Conservation (phyloP, 345 rosid genomes). For the Eucalyptus regnans region DNA sequence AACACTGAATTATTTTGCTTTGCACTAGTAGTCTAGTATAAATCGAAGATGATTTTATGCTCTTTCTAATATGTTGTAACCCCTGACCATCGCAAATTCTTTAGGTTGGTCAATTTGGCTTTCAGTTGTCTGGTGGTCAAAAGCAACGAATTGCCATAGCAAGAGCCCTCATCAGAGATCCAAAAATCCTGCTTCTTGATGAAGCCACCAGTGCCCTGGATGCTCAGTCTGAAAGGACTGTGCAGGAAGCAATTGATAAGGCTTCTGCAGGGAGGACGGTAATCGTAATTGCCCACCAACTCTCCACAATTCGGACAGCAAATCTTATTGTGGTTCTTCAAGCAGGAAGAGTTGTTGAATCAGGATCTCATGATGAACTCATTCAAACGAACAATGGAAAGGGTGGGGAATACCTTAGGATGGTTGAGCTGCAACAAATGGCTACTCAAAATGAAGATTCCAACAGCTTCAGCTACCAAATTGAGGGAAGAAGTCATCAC, state of each 20-base stretch:
- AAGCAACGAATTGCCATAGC: conserved; percentile 72
- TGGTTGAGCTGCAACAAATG: conserved; percentile 41
- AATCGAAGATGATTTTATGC: neutral
- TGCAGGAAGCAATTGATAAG: conserved; percentile 52
- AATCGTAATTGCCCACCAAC: conserved; percentile 55
- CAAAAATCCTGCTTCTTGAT: conserved; percentile 52
- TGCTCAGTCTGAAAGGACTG: conserved; percentile 49
- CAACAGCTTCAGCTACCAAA: neutral
- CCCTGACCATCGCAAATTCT: neutral
- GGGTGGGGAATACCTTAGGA: conserved; percentile 33
- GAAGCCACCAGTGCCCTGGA: conserved; percentile 74
- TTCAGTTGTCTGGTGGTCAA: conserved; percentile 68
- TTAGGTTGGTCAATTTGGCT: conserved; percentile 61
- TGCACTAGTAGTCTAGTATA: neutral
- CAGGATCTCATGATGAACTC: conserved; percentile 47
- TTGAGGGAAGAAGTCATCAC: conserved; percentile 7
- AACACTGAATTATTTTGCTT: neutral
- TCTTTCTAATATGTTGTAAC: neutral
- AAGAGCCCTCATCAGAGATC: conserved; percentile 50
- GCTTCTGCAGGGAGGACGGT: conserved; percentile 54
- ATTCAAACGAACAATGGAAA: conserved; percentile 12
- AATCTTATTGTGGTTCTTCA: conserved; percentile 39
- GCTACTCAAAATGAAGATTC: conserved; percentile 7
- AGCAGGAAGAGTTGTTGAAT: conserved; percentile 47
- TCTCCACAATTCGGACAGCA: conserved; percentile 38